A percentile compares a stretch with the other conserved stretches of the same genome.
phyloP scores from a whole-genome alignment of 306 rosid species.

The Acacia melanoxylon region DNA sequence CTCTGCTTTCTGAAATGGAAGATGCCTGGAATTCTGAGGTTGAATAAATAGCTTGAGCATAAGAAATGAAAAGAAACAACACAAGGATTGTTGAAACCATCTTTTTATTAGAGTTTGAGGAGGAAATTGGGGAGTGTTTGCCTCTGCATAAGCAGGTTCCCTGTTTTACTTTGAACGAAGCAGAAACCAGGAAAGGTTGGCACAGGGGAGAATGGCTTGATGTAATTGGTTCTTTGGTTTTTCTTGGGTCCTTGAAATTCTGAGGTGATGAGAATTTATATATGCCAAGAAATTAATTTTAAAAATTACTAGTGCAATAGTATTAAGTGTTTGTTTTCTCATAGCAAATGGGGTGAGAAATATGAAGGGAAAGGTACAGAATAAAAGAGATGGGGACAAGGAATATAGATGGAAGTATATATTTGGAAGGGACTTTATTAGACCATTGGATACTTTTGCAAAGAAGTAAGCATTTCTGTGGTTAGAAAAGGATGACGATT shows the following conservation, averaged over 20 bases:
- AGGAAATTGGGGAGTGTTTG: not conserved
- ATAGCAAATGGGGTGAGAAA: not conserved
- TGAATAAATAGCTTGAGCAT: constrained; percentile 10
- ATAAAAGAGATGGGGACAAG: not conserved
- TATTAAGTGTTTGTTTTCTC: not conserved
- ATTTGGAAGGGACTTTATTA: not conserved
- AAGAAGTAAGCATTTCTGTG: not conserved
- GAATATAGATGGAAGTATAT: not conserved
- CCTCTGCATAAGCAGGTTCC: not conserved
- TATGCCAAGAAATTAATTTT: not conserved
- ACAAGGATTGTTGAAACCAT: constrained; percentile 10
- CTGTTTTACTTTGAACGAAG: not conserved
- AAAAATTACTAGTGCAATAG: not conserved
- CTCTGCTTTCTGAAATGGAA: not conserved
- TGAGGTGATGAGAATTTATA: too few species aligned
- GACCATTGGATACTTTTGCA: not conserved
- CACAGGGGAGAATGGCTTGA: not conserved
- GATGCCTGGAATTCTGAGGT: constrained; percentile 1
- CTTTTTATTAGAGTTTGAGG: not conserved
- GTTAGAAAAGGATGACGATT: not conserved
- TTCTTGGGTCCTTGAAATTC: too few species aligned
- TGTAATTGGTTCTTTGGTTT: not conserved
- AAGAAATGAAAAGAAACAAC: not conserved
- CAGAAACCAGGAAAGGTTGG: not conserved
- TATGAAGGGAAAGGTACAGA: not conserved